A percentile compares a stretch with the other conserved stretches of the same genome.
Evolutionary conservation across 2,329 filamentous ascomycete species (phyloP).

Genomic region (Penicillium sclerotiorum): DNA sequence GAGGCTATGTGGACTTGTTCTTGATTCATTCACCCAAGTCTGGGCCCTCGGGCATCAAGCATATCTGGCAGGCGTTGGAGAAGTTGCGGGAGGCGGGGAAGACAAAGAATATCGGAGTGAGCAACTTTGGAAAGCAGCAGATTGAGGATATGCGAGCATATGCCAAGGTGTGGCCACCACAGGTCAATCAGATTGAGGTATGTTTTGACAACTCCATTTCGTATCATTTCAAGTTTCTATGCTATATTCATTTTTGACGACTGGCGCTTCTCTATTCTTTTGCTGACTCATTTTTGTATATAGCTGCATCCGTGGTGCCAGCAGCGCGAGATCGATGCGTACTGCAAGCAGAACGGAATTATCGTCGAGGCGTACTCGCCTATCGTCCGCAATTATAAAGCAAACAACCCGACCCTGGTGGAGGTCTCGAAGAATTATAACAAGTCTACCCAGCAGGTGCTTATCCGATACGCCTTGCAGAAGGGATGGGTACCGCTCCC

Average conservation of each 20-base stretch:
- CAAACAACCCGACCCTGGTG: slow-evolving; percentile 67
- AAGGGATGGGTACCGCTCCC: slow-evolving; percentile 73
- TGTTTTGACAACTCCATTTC: slow-evolving; percentile 26
- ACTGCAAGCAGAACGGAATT: slow-evolving; percentile 56
- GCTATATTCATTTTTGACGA: neutral
- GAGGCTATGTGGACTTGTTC: slow-evolving; percentile 71
- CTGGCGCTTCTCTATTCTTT: neutral
- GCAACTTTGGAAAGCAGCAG: slow-evolving; percentile 69
- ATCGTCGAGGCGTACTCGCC: slow-evolving; percentile 58
- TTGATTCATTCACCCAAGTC: slow-evolving; percentile 67
- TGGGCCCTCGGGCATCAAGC: slow-evolving; percentile 58
- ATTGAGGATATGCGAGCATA: slow-evolving; percentile 69
- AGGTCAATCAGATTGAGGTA: slow-evolving; percentile 74
- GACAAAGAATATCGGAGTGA: slow-evolving; percentile 69
- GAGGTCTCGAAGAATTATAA: slow-evolving; percentile 70
- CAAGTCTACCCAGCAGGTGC: slow-evolving; percentile 73
- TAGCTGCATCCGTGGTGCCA: slow-evolving; percentile 74
- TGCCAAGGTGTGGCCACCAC: slow-evolving; percentile 69
- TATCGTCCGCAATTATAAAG: slow-evolving; percentile 68
- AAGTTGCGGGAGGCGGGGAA: slow-evolving; percentile 61
- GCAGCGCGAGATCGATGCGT: slow-evolving; percentile 61
- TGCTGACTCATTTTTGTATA: neutral
- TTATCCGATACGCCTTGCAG: slow-evolving; percentile 81
- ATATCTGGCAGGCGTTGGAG: slow-evolving; percentile 69
- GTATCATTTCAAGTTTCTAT: neutral